Base-by-base conservation (phyloP, 345 rosid species). In the Triadica sebifera region DNA sequence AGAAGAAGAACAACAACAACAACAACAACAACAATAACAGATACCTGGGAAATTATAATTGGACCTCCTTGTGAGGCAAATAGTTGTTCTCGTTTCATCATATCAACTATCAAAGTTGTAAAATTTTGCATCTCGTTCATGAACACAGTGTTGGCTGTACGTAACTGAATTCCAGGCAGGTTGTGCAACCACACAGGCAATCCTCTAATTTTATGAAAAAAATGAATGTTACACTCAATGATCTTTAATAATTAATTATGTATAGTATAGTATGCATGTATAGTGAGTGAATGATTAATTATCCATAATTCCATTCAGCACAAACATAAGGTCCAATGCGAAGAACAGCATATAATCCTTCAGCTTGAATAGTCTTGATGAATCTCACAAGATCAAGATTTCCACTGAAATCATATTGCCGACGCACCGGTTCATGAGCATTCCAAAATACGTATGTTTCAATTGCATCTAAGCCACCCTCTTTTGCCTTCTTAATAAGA, bases 51-150 rank as follows among this genome's bases (percentile, higher is more conserved):
- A 29, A 29, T 29, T 29, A 29, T 29, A 29, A 89, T 85, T 39
- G 90, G 90, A 46, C 90, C 90, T 75, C 92, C 90, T 69, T 85
- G 85, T 61, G 90, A 72, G 13, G 89, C 90, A 87, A 87, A 87
- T n/a, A 89, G 77, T 22, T 85, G 71, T 51, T 78, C 93, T 78
- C 82, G 80, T 78, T 85, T 87, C 74, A 74, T 73, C 81, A 85
- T 83, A 63, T 81, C 77, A 45, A 85, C 82, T 13, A 89, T 74
- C 79, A 69, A 52, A 6, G 82, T 70, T 2, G 76, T 70, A 37
- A 83, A 83, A 10, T 12, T 74, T 52, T 78, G 63, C 82, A 84
- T 78, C 56, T 84, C 79, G 10, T 56, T 70, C 82, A 75, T 80
- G 70, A 12, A 80, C 41, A 67, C 49, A 5, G 75, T 74, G 67